phyloP scores from a whole-genome alignment of 2,329 filamentous ascomycete species.

The Cryphonectria naterciae region DNA sequence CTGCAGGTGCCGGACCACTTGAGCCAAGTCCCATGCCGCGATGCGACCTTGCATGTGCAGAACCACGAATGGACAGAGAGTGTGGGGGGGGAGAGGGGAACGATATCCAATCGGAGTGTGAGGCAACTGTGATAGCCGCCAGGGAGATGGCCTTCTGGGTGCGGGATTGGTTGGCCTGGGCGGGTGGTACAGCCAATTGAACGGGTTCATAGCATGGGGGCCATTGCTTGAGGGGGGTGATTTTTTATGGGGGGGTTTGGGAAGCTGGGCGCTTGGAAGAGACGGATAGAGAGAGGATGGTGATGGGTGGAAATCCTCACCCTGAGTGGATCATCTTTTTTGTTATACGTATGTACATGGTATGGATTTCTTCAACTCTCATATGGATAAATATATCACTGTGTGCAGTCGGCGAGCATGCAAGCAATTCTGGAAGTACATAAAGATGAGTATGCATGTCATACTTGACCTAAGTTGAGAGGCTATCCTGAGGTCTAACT shows the following conservation, averaged over 20 bases:
- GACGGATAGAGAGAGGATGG: background rate
- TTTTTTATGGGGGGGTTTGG: background rate
- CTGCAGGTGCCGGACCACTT: constrained; percentile 8
- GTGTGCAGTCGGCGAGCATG: too few species aligned
- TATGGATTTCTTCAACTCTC: background rate
- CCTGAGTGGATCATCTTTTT: background rate
- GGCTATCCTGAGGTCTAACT: background rate
- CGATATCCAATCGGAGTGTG: constrained; percentile 24
- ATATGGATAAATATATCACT: too few species aligned
- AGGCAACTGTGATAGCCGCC: constrained; percentile 25
- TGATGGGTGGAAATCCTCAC: background rate
- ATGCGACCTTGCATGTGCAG: constrained; percentile 27
- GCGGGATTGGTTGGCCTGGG: constrained; percentile 11
- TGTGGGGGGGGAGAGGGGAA: constrained; percentile 1
- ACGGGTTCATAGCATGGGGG: background rate
- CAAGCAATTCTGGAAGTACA: too few species aligned
- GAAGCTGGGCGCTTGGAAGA: background rate
- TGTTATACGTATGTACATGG: background rate
- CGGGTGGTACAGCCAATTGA: constrained; percentile 19
- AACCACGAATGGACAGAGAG: constrained; percentile 17
- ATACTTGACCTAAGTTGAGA: background rate
- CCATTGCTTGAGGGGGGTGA: background rate
- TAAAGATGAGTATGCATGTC: too few species aligned
- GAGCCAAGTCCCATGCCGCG: constrained; percentile 18
- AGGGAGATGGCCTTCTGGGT: background rate